Percentiles rank a stretch among this genome's conserved stretches.
Conservation (phyloP, 1,284 basidiomycete genomes). For the Chondrostereum purpureum region DNA sequence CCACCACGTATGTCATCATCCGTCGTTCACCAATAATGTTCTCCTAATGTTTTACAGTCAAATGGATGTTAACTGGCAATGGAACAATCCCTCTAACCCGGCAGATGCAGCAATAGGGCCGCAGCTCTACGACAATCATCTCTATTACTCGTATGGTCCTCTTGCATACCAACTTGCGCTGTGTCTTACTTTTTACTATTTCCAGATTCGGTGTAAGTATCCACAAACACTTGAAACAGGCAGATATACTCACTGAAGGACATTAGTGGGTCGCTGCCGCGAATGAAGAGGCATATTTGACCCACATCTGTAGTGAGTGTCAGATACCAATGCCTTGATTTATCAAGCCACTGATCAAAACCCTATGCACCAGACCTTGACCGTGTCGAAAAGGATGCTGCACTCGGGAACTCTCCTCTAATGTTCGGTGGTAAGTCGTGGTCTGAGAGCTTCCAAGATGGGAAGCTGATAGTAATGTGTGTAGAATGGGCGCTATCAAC, state of each 20-base stretch:
- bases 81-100: slow-evolving; percentile 61
- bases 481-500: slow-evolving; percentile 69
- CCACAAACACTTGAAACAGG: no score
- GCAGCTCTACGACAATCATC: slow-evolving; percentile 70
- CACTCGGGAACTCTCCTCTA: slow-evolving; percentile 44
- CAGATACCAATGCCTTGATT: not conserved
- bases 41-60: slow-evolving; percentile 38
- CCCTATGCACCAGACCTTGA: slow-evolving; percentile 45
- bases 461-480: slow-evolving; percentile 22
- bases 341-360: not conserved
- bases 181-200: no score
- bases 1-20: slow-evolving; percentile 41
- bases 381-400: slow-evolving; percentile 42
- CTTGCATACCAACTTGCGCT: no score
- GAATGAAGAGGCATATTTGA: slow-evolving; percentile 58
- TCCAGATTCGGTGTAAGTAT: slow-evolving; percentile 50
- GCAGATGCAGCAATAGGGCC: slow-evolving; percentile 60
- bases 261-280: slow-evolving; percentile 60
- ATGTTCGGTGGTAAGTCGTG: slow-evolving; percentile 49
- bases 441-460: not conserved
- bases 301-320: slow-evolving; percentile 59
- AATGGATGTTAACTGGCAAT: slow-evolving; percentile 75
- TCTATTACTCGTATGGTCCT: slow-evolving; percentile 59
- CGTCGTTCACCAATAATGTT: not conserved
- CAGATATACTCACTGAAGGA: slow-evolving; percentile 9